Evolutionary conservation across 1,284 basidiomycete species (phyloP), one percentile per base, ranked within the genome.

Genomic region (Sporisorium iseilematis-ciliati): DNA sequence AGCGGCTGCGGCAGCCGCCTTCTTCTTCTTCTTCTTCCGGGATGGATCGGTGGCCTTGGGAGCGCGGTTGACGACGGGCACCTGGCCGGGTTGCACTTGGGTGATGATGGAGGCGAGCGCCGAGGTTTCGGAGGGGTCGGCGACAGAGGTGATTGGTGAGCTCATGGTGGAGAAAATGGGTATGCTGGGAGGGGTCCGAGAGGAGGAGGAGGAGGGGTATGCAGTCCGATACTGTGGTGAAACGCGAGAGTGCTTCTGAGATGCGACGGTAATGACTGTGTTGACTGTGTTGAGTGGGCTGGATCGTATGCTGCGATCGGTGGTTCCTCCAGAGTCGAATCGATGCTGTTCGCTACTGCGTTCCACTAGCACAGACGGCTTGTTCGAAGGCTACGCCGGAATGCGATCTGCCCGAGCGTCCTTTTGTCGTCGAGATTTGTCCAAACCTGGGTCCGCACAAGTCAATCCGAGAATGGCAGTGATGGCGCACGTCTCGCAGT

Each of bases 81-180:
- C 62, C 43, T 75, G 75, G 8, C 72, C 70, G 1, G 78, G 79
- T 50, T 74, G 73, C 14, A 81, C 79, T 45, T 81, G 79, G 7
- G 79, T 81, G 65, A 81, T 79, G 68, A 81, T 66, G 38, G 71
- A 74, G 41, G 79, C 77, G 12, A 80, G 45, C 2, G 72, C 62
- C 14, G 61, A 54, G n/a, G 59, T 46, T 26, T 68, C 75, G 40
- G 75, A 72, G 8, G 77, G 77, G 29, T 79, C 77, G 20, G 77
- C 67, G 12, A 78, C 77, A n/a, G 64, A 68, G 23, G 75, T 79
- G 65, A 79, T 79, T 29, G 77, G 76, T 46, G 65, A 68, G 26
- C 62, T 65, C 71, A 74, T 74, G 2, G 18, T 23, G 38, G 11
- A 40, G 14, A 16, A n/a, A 35, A 14, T 14, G n/a, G 43, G 14